phyloP scores from a whole-genome alignment of 1,284 basidiomycete genomes.

The Cystobasidium slooffiae region DNA sequence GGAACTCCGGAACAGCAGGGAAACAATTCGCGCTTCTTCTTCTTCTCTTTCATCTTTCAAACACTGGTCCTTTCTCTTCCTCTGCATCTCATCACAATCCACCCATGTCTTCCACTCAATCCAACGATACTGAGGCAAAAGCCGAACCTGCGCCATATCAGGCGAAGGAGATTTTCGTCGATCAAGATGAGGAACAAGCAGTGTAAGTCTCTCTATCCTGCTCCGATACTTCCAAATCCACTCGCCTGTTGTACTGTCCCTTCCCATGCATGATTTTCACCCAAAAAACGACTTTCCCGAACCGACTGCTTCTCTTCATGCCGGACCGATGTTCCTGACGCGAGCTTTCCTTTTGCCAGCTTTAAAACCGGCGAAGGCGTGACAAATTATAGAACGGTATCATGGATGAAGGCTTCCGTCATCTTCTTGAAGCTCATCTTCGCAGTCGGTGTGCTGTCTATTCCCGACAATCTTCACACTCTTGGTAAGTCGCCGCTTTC shows the following conservation, averaged over 20 bases:
- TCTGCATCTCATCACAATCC: neutral
- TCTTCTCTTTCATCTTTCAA: neutral
- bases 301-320: too few species aligned
- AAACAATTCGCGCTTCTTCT: neutral
- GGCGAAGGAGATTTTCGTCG: neutral
- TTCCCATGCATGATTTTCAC: too few species aligned
- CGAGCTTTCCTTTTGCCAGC: neutral
- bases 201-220: constrained; percentile 3
- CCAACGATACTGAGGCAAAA: neutral
- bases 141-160: neutral
- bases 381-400: constrained; percentile 38
- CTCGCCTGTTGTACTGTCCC: neutral
- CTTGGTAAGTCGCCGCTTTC: constrained; percentile 24
- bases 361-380: constrained; percentile 7
- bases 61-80: neutral
- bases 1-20: neutral
- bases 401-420: constrained; percentile 41
- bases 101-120: constrained; percentile 1
- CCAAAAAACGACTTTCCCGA: too few species aligned
- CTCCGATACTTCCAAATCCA: neutral
- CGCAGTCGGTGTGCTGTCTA: constrained; percentile 4
- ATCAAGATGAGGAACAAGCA: constrained; percentile 4
- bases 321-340: too few species aligned
- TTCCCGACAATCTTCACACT: constrained; percentile 13
- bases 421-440: constrained; percentile 40